These are phyloP conservation scores for Dactylellina leptospora DNA, from an alignment of 2,329 filamentous ascomycete species.

Conservation along the genomic window DNA sequence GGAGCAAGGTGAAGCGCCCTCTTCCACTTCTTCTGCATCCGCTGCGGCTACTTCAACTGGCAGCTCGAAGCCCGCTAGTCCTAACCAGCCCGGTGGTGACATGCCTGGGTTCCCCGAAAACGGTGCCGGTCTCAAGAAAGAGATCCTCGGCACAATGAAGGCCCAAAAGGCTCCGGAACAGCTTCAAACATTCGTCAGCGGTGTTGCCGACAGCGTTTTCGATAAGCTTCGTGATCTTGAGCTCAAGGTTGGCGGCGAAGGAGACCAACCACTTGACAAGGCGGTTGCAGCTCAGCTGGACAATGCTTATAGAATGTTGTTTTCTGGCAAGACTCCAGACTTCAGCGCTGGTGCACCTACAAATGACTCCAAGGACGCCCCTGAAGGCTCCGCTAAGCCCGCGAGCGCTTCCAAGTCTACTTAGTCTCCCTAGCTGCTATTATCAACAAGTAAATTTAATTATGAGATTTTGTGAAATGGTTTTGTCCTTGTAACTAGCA, in stretches of 20 bases:
- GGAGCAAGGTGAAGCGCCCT: not conserved
- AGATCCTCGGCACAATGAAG: constrained; percentile 23
- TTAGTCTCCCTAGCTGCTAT: no score
- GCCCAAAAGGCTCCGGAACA: constrained; percentile 7
- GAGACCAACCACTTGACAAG: constrained; percentile 11
- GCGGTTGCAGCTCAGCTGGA: constrained; percentile 17
- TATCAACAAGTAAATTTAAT: no score
- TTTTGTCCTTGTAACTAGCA: no score
- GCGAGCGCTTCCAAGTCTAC: no score
- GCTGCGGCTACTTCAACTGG: constrained; percentile 1
- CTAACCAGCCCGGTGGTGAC: not conserved
- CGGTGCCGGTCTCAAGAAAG: constrained; percentile 22
- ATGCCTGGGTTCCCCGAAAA: constrained; percentile 4
- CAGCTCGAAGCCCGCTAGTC: not conserved
- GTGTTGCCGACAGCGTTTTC: constrained; percentile 3
- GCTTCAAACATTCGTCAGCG: constrained; percentile 18
- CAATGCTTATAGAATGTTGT: constrained; percentile 23
- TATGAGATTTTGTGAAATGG: no score
- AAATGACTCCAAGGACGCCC: no score
- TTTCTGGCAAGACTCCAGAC: constrained; percentile 1
- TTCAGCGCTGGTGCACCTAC: no score
- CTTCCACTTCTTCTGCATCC: not conserved
- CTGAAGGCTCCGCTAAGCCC: no score
- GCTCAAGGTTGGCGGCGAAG: constrained; percentile 19
- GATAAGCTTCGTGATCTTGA: constrained; percentile 29